These are phyloP conservation scores for Tephrocybe sp. DNA, from an alignment of 768 basidiomycete genomes.

Conservation along the genomic window DNA sequence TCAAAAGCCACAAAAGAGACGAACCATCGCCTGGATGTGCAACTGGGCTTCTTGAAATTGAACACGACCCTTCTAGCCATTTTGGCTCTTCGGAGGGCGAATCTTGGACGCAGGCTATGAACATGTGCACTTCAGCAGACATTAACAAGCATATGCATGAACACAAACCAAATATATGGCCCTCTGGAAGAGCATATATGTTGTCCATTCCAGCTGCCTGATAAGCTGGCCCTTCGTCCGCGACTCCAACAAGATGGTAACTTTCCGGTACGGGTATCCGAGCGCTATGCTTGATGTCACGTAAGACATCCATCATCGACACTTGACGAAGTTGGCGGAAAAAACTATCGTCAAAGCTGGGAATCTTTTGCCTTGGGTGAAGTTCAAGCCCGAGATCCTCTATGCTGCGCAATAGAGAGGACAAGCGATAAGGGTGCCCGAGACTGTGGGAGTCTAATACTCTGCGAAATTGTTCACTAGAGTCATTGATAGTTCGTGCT, in stretches of 20 bases:
- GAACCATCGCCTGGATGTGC: constrained; percentile 76
- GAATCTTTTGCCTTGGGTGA: constrained; percentile 29
- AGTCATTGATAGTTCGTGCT: constrained; percentile 61
- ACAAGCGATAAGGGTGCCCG: constrained; percentile 47
- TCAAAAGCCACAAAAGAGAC: not conserved
- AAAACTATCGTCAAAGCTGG: constrained; percentile 55
- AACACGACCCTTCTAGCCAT: constrained; percentile 60
- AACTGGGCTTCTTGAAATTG: constrained; percentile 72
- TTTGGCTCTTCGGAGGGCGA: constrained; percentile 46
- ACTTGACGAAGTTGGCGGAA: constrained; percentile 56
- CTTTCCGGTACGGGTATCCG: constrained; percentile 70
- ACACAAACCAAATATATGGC: constrained; percentile 65
- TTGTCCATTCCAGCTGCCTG: constrained; percentile 44
- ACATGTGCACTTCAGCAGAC: too few relatives aligned
- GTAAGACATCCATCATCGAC: constrained; percentile 62
- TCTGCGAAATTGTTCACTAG: constrained; percentile 43
- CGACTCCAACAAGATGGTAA: constrained; percentile 74
- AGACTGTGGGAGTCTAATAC: constrained; percentile 51
- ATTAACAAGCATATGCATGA: not conserved
- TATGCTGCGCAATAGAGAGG: constrained; percentile 51
- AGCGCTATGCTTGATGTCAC: constrained; percentile 75
- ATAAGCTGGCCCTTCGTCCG: constrained; percentile 80
- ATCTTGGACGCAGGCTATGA: constrained; percentile 58
- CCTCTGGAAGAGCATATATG: constrained; percentile 52
- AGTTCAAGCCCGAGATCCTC: constrained; percentile 49